Evolutionary conservation across 345 rosid species (phyloP).

Genomic region (Lumnitzera racemosa): DNA sequence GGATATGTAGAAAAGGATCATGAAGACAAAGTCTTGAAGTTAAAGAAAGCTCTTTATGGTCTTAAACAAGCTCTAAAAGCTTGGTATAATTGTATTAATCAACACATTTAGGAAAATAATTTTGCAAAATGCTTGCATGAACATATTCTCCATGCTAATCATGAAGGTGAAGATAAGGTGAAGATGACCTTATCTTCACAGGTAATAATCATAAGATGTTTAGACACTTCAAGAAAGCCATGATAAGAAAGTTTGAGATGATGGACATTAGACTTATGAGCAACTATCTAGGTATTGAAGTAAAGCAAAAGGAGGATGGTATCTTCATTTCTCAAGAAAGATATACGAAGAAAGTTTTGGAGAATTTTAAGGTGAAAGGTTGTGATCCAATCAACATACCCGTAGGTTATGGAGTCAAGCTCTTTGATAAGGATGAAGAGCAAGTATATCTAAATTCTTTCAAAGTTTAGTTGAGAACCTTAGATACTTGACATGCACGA

Average conservation of each 20-base stretch:
- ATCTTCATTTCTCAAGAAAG: slow-evolving; percentile 1
- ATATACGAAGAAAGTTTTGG: slow-evolving; percentile 1
- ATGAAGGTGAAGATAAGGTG: neutral
- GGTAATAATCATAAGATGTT: neutral
- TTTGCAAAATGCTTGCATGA: neutral
- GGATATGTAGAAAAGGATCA: neutral
- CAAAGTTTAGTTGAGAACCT: no score
- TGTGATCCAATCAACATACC: neutral
- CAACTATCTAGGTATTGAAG: slow-evolving; percentile 10
- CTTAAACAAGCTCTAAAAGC: slow-evolving; percentile 1
- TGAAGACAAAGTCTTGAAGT: neutral
- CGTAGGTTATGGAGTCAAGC: neutral
- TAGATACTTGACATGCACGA: no score
- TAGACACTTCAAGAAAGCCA: neutral
- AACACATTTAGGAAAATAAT: neutral
- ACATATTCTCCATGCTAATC: neutral
- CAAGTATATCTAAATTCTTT: neutral
- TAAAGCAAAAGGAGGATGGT: neutral
- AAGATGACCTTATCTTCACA: slow-evolving; percentile 4
- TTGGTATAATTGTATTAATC: neutral
- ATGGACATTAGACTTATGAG: neutral
- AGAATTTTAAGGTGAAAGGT: neutral
- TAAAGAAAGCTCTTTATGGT: neutral
- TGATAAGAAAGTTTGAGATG: slow-evolving; percentile 8
- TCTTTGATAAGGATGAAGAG: neutral